phyloP scores from a whole-genome alignment of 2,329 filamentous ascomycete species.

The Cladosporium sp. region DNA sequence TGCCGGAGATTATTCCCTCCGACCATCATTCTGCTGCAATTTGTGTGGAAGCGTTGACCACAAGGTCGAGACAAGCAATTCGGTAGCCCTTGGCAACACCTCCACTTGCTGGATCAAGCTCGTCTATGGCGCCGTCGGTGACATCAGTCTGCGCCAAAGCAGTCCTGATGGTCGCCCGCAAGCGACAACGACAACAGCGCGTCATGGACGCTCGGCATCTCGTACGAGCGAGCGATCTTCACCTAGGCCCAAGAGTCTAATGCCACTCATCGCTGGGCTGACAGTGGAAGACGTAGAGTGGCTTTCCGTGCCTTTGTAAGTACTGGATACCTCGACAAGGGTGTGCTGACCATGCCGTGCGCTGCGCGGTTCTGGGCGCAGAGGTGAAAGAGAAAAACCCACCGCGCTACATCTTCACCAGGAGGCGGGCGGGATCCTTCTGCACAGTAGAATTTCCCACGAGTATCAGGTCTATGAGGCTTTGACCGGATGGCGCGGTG shows the following conservation, averaged over 20 bases:
- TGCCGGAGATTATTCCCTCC: background rate
- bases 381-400: slow-evolving; percentile 3
- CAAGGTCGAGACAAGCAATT: slow-evolving; percentile 13
- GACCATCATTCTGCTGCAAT: background rate
- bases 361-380: background rate
- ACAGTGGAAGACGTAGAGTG: background rate
- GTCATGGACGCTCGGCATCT: slow-evolving; percentile 11
- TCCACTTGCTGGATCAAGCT: slow-evolving; percentile 6
- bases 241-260: background rate
- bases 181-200: background rate
- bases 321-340: background rate
- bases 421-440: slow-evolving; percentile 1
- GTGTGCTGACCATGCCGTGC: slow-evolving; percentile 3
- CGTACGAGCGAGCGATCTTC: background rate
- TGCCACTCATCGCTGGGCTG: slow-evolving; percentile 1
- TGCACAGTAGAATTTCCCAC: background rate
- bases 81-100: background rate
- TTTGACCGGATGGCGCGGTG: slow-evolving; percentile 3
- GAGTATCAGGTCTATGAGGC: slow-evolving; percentile 2
- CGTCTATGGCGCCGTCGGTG: background rate
- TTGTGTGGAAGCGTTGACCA: background rate
- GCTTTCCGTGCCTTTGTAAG: background rate
- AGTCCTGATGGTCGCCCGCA: background rate
- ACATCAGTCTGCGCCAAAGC: slow-evolving; percentile 4
- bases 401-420: slow-evolving; percentile 3